phyloP scores from a whole-genome alignment of 2,329 filamentous ascomycete genomes.

The Hypoxylon sp. region DNA sequence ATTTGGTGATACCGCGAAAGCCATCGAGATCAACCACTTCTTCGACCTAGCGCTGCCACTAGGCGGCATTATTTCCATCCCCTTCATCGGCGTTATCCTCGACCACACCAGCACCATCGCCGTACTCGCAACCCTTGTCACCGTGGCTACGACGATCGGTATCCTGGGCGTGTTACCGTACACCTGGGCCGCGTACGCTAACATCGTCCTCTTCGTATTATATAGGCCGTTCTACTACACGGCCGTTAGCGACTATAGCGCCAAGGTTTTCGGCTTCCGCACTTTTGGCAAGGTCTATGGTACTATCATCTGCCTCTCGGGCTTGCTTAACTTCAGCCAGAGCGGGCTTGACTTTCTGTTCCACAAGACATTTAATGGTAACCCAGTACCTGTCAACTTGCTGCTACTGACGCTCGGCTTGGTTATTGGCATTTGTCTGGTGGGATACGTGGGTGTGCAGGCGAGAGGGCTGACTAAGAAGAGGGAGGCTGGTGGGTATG shows the following conservation, averaged over 20 bases:
- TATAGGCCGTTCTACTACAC: constrained; percentile 94
- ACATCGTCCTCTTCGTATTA: constrained; percentile 84
- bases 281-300: constrained; percentile 97
- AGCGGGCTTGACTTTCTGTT: constrained; percentile 84
- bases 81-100: constrained; percentile 85
- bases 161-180: constrained; percentile 81
- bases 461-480: constrained; percentile 52
- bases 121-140: constrained; percentile 79
- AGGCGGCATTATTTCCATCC: constrained; percentile 86
- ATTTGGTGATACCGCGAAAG: constrained; percentile 72
- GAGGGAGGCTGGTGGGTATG: constrained; percentile 37
- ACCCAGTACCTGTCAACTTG: constrained; percentile 84
- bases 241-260: constrained; percentile 88
- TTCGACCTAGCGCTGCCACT: constrained; percentile 90
- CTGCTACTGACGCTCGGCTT: constrained; percentile 74
- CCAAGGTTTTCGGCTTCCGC: constrained; percentile 92
- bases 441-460: constrained; percentile 73
- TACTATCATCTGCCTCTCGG: constrained; percentile 87
- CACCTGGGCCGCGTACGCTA: constrained; percentile 79
- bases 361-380: constrained; percentile 77
- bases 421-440: constrained; percentile 74
- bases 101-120: constrained; percentile 81
- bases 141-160: constrained; percentile 80
- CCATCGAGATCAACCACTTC: constrained; percentile 81
- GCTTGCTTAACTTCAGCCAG: constrained; percentile 87